Evolutionary conservation across 148 eudicot species (phyloP).

Genomic region (Euryodendron excelsum): DNA sequence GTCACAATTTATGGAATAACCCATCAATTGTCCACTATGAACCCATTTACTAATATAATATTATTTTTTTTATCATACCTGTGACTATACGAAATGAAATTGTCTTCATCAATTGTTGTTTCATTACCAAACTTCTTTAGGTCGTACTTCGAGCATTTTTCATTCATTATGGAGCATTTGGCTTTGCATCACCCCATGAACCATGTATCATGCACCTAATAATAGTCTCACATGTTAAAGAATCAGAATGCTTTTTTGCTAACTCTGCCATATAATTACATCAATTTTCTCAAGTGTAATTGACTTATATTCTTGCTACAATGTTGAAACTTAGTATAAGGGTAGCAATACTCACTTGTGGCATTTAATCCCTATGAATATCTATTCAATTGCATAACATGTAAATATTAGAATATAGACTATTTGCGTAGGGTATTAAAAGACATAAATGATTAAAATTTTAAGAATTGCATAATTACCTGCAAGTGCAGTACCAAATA

Average conservation of each 20-base stretch:
- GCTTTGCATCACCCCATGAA: no score
- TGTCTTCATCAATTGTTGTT: neutral
- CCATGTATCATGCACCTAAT: no score
- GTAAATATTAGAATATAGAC: no score
- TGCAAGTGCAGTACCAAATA: neutral
- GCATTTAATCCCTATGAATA: neutral
- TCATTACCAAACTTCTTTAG: neutral
- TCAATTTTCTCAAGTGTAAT: no score
- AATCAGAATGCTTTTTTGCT: no score
- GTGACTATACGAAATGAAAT: neutral
- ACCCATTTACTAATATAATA: neutral
- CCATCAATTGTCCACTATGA: neutral
- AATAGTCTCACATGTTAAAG: no score
- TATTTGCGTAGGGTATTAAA: no score
- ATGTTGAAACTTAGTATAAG: neutral
- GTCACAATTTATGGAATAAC: neutral
- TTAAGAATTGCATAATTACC: neutral
- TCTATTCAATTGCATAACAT: neutral
- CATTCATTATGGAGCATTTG: neutral
- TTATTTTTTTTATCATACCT: no score
- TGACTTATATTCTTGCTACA: neutral
- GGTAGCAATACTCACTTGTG: neutral
- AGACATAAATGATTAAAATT: no score
- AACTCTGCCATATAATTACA: neutral
- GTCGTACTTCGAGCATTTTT: neutral